Percentiles rank a stretch among this genome's conserved stretches.
These are phyloP conservation scores for Pestalotiopsis fici DNA, from an alignment of 2,329 filamentous ascomycete species.

Conservation along the genomic window DNA sequence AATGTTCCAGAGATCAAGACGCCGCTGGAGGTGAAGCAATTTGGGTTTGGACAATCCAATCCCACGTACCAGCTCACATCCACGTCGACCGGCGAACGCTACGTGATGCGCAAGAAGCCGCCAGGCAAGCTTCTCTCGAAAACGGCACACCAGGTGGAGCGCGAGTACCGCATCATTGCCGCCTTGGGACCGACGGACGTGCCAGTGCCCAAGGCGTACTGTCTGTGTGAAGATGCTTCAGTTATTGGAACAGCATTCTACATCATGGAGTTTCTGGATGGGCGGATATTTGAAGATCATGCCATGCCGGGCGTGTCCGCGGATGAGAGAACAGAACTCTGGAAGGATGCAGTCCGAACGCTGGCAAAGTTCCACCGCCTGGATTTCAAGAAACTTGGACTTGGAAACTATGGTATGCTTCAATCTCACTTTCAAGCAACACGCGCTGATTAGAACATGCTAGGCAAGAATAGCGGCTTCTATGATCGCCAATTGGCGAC, in stretches of 20 bases:
- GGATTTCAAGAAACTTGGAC: slow-evolving; percentile 61
- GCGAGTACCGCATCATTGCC: slow-evolving; percentile 85
- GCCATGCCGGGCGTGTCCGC: slow-evolving; percentile 71
- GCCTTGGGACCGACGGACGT: slow-evolving; percentile 78
- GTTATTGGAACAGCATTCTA: slow-evolving; percentile 90
- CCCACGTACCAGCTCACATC: slow-evolving; percentile 13
- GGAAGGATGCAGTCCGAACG: slow-evolving; percentile 78
- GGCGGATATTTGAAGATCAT: slow-evolving; percentile 89
- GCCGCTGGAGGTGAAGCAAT: slow-evolving; percentile 81
- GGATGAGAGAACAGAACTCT: slow-evolving; percentile 66
- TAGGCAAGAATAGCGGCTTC: slow-evolving; percentile 72
- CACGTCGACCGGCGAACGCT: slow-evolving; percentile 54
- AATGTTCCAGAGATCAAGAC: slow-evolving; percentile 78
- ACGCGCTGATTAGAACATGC: not conserved
- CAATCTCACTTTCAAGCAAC: not conserved
- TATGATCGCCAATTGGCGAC: slow-evolving; percentile 85
- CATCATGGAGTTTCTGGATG: slow-evolving; percentile 92
- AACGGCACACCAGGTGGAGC: slow-evolving; percentile 91
- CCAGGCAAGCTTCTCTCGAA: slow-evolving; percentile 86
- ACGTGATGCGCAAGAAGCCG: slow-evolving; percentile 92
- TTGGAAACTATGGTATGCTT: slow-evolving; percentile 58
- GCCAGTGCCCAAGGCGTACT: slow-evolving; percentile 78
- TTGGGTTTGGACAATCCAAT: slow-evolving; percentile 36
- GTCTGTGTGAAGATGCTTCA: slow-evolving; percentile 78
- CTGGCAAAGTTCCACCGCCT: slow-evolving; percentile 83